Evolutionary conservation across 129 eudicot species (phyloP).

Genomic region (Flaveria robusta): DNA sequence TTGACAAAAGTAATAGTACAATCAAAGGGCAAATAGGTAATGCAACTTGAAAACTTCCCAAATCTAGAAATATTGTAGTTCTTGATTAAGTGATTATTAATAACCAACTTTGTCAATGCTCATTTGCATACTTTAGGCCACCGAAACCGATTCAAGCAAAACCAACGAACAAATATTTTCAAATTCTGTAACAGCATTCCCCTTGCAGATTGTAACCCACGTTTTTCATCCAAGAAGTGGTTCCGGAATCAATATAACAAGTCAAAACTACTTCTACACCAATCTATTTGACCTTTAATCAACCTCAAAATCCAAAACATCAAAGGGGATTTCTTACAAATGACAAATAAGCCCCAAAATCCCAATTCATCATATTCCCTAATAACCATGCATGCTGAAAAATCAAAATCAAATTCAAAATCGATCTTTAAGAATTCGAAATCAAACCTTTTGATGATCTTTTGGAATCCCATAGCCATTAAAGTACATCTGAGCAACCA

Average conservation of each 20-base stretch:
- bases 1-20: not conserved
- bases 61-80: slow-evolving; percentile 7
- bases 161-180: not conserved
- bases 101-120: slow-evolving; percentile 12
- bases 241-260: not conserved
- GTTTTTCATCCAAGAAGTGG: slow-evolving; percentile 3
- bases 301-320: slow-evolving; percentile 31
- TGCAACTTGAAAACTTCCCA: slow-evolving; percentile 16
- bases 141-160: slow-evolving; percentile 12
- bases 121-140: slow-evolving; percentile 6
- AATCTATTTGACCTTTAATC: slow-evolving; percentile 24
- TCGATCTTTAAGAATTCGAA: not conserved
- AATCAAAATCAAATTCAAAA: slow-evolving; percentile 11
- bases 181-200: not conserved
- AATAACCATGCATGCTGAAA: slow-evolving; percentile 14
- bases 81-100: not conserved
- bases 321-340: slow-evolving; percentile 9
- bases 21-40: slow-evolving; percentile 12
- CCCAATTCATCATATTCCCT: slow-evolving; percentile 18
- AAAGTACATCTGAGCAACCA: slow-evolving; percentile 74
- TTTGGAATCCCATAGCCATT: slow-evolving; percentile 68
- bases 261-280: slow-evolving; percentile 22
- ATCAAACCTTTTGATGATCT: slow-evolving; percentile 66
- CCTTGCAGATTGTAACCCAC: not conserved
- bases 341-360: slow-evolving; percentile 25